Base-by-base conservation (phyloP, 805 yeast species). In the Hanseniaspora clermontiae region DNA sequence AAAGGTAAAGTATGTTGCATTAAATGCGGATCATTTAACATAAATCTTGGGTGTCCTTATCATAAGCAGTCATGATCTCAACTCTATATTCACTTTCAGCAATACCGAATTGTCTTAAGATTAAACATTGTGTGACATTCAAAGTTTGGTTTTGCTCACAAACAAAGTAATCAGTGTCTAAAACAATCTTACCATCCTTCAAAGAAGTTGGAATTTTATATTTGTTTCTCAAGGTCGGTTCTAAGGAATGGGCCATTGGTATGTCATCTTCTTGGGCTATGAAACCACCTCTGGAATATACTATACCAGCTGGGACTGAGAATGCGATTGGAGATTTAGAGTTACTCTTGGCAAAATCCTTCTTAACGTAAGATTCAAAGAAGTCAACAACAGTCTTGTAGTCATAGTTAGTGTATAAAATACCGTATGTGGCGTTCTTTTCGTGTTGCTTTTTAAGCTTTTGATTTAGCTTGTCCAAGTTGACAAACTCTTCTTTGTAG, bases 231-330 rank as follows among this genome's bases (percentile, higher is more conserved):
- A 93, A 71, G 43, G 95, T 87, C 65, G 89, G 87, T 71, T 93
- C 98, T 72, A 95, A 77, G 6, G 97, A 88, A 68, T 93, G 98
- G 12, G 95, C 84, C 86, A 93, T 83, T 63, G 97, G 96, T 20
- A 93, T 89, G 70, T 93, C 99, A 61, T 93, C 97, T 66, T 89
- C 97, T 27, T 68, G 72, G 34, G 96, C 77, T 52, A 90, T 74
- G 71, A 87, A 95, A 24, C 98, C 98, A 64, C 96, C 99, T 68
- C 96, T 83, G 20, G 97, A 87, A 70, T 88, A 90, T 9, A 93
- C 83, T 54, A 88, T 77, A 49, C 99, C 99, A 59, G 77, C 88
- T 32, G 98, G 97, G 57, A 93, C 77, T 5, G 80, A 77, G 71
- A 93, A 90, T 51, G 85, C 80, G 59, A 91, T 74, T 57, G 97